Percentiles rank a stretch among this genome's conserved stretches.
Evolutionary conservation across 805 yeast species (phyloP).

Genomic region (Candida morakotiae): DNA sequence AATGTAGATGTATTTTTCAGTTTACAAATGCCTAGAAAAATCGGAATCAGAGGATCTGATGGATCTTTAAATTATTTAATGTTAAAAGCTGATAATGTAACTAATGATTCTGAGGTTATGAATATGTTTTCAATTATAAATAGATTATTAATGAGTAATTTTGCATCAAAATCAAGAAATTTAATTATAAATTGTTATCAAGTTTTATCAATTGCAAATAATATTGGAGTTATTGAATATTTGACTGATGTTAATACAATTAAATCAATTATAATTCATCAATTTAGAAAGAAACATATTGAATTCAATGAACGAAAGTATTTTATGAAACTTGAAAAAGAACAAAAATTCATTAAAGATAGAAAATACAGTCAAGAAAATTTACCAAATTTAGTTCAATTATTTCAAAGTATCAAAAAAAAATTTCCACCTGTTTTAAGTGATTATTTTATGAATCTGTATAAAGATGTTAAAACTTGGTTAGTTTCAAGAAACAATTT

Average conservation of each 20-base stretch:
- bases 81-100: slow-evolving; percentile 86
- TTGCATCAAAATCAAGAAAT: slow-evolving; percentile 69
- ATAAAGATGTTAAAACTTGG: slow-evolving; percentile 90
- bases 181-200: slow-evolving; percentile 77
- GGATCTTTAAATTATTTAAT: slow-evolving; percentile 69
- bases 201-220: slow-evolving; percentile 82
- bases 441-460: slow-evolving; percentile 83
- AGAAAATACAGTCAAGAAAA: slow-evolving; percentile 10
- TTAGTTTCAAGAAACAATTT: slow-evolving; percentile 70
- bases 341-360: slow-evolving; percentile 22
- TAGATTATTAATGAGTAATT: slow-evolving; percentile 59
- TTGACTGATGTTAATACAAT: slow-evolving; percentile 9
- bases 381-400: slow-evolving; percentile 14
- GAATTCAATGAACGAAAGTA: slow-evolving; percentile 19
- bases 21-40: slow-evolving; percentile 80
- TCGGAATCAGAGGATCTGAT: slow-evolving; percentile 74
- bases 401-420: slow-evolving; percentile 23
- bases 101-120: slow-evolving; percentile 93
- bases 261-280: not conserved
- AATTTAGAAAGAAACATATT: not conserved
- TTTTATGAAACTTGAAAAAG: slow-evolving; percentile 27
- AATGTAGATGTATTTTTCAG: slow-evolving; percentile 71
- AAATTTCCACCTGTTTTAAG: slow-evolving; percentile 68
- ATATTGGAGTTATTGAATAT: slow-evolving; percentile 13
- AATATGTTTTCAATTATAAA: slow-evolving; percentile 87